Evolutionary conservation across 768 basidiomycete genomes (phyloP).

Genomic region (Lentinus brumalis): DNA sequence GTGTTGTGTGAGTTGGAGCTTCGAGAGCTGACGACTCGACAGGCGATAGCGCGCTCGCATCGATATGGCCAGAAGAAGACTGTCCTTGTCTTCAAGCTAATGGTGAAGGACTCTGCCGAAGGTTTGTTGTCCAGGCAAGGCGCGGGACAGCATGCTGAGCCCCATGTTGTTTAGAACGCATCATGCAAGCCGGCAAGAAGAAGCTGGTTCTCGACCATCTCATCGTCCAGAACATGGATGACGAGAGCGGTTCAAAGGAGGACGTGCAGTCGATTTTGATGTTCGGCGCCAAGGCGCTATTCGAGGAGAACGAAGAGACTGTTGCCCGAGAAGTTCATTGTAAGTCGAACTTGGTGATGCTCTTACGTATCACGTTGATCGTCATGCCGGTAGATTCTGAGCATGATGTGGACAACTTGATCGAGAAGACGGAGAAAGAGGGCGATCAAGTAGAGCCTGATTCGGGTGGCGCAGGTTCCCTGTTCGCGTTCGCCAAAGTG

Average conservation of each 20-base stretch:
- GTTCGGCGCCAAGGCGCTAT: slow-evolving; percentile 85
- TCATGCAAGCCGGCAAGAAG: slow-evolving; percentile 92
- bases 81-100: slow-evolving; percentile 92
- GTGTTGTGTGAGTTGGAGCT: too few relatives aligned
- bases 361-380: not conserved
- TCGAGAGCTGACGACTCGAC: slow-evolving; percentile 10
- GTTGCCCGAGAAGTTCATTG: slow-evolving; percentile 68
- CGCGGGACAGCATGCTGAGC: not conserved
- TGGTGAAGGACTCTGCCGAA: slow-evolving; percentile 94
- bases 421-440: slow-evolving; percentile 82
- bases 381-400: slow-evolving; percentile 58
- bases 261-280: slow-evolving; percentile 89
- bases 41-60: slow-evolving; percentile 95
- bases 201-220: slow-evolving; percentile 93
- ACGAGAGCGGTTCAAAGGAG: slow-evolving; percentile 70
- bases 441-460: slow-evolving; percentile 51
- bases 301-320: slow-evolving; percentile 59
- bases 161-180: slow-evolving; percentile 61
- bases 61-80: slow-evolving; percentile 95
- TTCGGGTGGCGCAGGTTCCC: slow-evolving; percentile 44
- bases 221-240: slow-evolving; percentile 95
- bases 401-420: slow-evolving; percentile 80
- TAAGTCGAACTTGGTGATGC: slow-evolving; percentile 33
- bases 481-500: slow-evolving; percentile 87
- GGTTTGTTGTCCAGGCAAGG: slow-evolving; percentile 42